Evolutionary conservation across 768 basidiomycete species (phyloP), one percentile per base, ranked within the genome.

Genomic region (Leccinum broughii): DNA sequence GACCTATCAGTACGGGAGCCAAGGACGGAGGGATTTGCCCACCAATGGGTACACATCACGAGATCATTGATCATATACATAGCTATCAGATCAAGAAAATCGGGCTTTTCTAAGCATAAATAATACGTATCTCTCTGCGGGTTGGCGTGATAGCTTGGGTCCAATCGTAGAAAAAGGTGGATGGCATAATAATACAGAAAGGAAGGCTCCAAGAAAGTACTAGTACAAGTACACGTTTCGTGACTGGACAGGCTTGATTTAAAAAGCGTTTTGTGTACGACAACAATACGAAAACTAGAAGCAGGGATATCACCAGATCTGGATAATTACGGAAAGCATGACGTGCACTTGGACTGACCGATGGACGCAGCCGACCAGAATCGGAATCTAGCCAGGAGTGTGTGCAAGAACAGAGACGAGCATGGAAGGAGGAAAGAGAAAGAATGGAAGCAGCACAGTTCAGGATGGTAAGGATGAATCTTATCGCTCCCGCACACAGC

Each of bases 131-230:
- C 30, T 56, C 55, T 52, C 50, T 52, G 4, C 44, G 54, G 2
- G n/a, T 44, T 44, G 41, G 17, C 41, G 51, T 62, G 57, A 54
- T 61, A 49, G 55, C 54, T 51, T 34, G 26, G 28, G 56, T 69
- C 62, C 64, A 46, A 56, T 59, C 30, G 55, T 46, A 46, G 44
- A 22, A 44, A 44, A 11, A 72, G 52, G 62, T 63, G 61, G 60
- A 53, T 63, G 68, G 44, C 59, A 69, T 68, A 53, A 51, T 52
- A 53, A 71, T 74, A 72, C 64, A 74, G 62, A 63, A 62, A 72
- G 6, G 20, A 46, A 55, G 64, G 53, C 54, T 69, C 65, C 71
- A 72, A 72, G 69, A 74, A 72, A 22, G 15, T 24, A 58, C n/a
- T 24, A 58, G 60, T 68, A 74, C 35, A 24, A 15, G 62, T 70